Base-by-base conservation (phyloP, 164 flowering plant species). In the Aristolochia contorta region DNA sequence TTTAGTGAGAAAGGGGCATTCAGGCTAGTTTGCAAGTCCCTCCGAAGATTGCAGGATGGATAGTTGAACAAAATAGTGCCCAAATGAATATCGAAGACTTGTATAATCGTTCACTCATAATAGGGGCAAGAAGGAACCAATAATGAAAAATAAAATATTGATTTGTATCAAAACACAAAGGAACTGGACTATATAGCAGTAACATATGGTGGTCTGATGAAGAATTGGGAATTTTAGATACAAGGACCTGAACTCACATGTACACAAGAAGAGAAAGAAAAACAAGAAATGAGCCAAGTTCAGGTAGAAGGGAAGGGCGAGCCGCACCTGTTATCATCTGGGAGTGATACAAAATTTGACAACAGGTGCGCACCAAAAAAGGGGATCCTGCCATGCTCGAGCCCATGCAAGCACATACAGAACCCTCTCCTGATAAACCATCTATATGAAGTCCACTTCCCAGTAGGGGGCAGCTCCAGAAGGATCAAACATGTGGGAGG, bases 241-340 rank as follows among this genome's bases (percentile, higher is more conserved):
- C 64, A 66, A 59, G 74, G 56, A 60, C 54, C 57, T 64, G 63
- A 56, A 50, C 68, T 64, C 61, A 62, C 64, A 71, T 71, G 69
- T 66, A 71, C 67, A 66, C 48, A 46, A 24, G 47, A 49, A 51
- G 51, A n/a, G n/a, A 22, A 23, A 8, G 53, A 18, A 47, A 37
- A 37, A n/a, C n/a, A n/a, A n/a, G n/a, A 37, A 37, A 58, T 7
- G 60, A 41, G 9, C 32, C 54, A 56, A 43, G 22, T 55, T 59
- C 47, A 24, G 3, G 16, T 19, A 33, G 53, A 15, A 51, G 33
- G 46, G 18, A 16, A 50, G 6, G 54, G 54, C 54, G 6, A 22
- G 48, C 20, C 53, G 21, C 66, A 72, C 67, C 72, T 60, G 72
- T 54, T 45, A 72, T 68, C 71, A 50, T 22, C 22, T n/a, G 50